Percentiles rank a stretch among this genome's conserved stretches.
phyloP scores from a whole-genome alignment of 169 alveolate species.

The Cryptosporidium sp. region DNA sequence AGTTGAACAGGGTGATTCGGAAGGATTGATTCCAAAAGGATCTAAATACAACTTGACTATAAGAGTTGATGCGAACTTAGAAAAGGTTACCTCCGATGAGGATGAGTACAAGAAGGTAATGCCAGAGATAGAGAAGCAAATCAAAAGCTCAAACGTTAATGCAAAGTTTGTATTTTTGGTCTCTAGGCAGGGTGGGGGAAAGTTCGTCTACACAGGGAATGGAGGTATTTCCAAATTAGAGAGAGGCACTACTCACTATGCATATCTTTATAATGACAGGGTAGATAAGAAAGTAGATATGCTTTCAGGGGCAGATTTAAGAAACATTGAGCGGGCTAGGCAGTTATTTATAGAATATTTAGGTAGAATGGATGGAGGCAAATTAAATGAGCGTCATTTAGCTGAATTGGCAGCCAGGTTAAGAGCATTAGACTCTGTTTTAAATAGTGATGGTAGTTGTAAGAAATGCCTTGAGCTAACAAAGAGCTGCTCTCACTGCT shows the following conservation, averaged over 20 bases:
- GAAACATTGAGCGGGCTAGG: conserved; percentile 51
- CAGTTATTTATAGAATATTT: conserved; percentile 20
- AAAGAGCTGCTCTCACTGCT: conserved; percentile 12
- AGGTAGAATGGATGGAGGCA: background rate
- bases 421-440: conserved; percentile 26
- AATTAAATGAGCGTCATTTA: background rate
- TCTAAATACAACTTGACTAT: background rate
- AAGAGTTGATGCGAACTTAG: background rate
- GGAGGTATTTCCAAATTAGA: conserved; percentile 29
- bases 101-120: background rate
- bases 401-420: conserved; percentile 51
- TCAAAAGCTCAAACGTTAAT: background rate
- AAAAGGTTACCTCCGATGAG: conserved; percentile 2
- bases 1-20: background rate
- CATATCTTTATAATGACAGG: conserved; percentile 27
- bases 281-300: background rate
- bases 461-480: conserved; percentile 4
- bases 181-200: background rate
- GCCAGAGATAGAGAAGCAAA: conserved; percentile 13
- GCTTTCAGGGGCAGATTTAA: conserved; percentile 65
- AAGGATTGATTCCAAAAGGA: background rate
- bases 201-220: conserved; percentile 33
- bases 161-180: conserved; percentile 12
- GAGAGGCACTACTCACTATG: conserved; percentile 34
- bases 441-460: conserved; percentile 22